Conservation (phyloP, 306 rosid species). For the Vicia villosa region DNA sequence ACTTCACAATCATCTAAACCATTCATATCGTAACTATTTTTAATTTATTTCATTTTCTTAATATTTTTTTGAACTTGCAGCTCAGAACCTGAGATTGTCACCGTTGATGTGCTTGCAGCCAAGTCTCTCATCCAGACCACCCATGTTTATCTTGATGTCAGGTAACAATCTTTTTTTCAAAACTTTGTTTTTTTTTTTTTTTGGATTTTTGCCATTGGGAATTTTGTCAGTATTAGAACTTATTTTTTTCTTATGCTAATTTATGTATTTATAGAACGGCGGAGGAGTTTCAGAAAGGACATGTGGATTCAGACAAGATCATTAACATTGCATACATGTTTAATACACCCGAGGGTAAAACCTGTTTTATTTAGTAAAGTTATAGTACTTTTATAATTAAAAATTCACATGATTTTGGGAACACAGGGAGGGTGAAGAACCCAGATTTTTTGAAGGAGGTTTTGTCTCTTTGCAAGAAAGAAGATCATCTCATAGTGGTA, state of each 20-base stretch:
- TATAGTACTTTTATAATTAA: not conserved
- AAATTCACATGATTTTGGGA: conserved; percentile 7
- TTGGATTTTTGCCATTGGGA: not conserved
- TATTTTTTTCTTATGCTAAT: not conserved
- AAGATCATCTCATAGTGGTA: conserved; percentile 81
- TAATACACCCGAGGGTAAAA: conserved; percentile 65
- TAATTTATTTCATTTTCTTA: not conserved
- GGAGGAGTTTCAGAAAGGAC: conserved; percentile 80
- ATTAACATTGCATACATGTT: conserved; percentile 76
- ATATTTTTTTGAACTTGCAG: conserved; percentile 43
- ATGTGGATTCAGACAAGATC: conserved; percentile 65
- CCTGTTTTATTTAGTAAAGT: not conserved
- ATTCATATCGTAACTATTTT: not conserved
- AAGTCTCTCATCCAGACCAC: conserved; percentile 57
- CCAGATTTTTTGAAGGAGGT: conserved; percentile 63
- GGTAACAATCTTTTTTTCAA: conserved; percentile 41
- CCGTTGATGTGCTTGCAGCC: conserved; percentile 66
- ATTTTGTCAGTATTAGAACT: not conserved
- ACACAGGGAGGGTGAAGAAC: conserved; percentile 76
- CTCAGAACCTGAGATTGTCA: conserved; percentile 54
- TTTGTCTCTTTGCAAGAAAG: conserved; percentile 57
- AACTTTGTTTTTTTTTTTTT: not conserved
- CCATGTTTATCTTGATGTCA: conserved; percentile 70
- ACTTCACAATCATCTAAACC: not conserved
- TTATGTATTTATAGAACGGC: conserved; percentile 56